phyloP scores from a whole-genome alignment of 163 green algal species.

The Scenedesmus sp. region DNA sequence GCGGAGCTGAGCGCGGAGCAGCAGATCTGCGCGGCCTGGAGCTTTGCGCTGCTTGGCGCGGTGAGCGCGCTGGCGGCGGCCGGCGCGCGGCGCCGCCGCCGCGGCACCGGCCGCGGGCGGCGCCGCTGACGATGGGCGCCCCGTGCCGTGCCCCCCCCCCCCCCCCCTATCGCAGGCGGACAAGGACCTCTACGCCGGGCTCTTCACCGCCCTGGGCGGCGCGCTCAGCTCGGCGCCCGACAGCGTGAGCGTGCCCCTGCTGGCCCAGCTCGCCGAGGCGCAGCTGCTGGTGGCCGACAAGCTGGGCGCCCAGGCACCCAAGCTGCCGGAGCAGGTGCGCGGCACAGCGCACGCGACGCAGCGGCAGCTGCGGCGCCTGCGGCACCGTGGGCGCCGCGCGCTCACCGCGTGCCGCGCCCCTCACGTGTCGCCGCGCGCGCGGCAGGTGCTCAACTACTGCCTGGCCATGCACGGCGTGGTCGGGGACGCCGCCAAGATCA shows the following conservation, averaged over 20 bases:
- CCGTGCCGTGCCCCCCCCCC: background rate
- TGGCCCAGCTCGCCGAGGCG: conserved; percentile 55
- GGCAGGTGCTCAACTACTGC: conserved; percentile 52
- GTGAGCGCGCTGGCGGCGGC: conserved; percentile 33
- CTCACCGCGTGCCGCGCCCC: too few species aligned
- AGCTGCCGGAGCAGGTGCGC: conserved; percentile 55
- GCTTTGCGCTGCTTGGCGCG: conserved; percentile 53
- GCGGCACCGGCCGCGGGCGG: too few species aligned
- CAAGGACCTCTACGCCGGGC: conserved; percentile 41
- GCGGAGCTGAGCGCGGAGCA: conserved; percentile 52
- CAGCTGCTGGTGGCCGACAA: conserved; percentile 40
- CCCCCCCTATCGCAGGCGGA: conserved; percentile 12
- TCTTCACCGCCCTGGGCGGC: conserved; percentile 47
- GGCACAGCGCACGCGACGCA: background rate
- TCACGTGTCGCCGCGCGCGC: background rate
- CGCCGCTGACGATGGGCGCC: too few species aligned
- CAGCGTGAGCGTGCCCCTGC: conserved; percentile 34
- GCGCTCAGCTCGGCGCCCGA: conserved; percentile 50
- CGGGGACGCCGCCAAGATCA: conserved; percentile 42
- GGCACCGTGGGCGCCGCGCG: background rate
- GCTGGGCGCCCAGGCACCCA: conserved; percentile 18
- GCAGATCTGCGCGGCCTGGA: conserved; percentile 60
- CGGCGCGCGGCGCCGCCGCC: too few species aligned
- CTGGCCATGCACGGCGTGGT: conserved; percentile 58
- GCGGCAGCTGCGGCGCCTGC: background rate